Evolutionary conservation across 768 basidiomycete species (phyloP), one percentile per base, ranked within the genome.

Genomic region (Mrakia blollopis): DNA sequence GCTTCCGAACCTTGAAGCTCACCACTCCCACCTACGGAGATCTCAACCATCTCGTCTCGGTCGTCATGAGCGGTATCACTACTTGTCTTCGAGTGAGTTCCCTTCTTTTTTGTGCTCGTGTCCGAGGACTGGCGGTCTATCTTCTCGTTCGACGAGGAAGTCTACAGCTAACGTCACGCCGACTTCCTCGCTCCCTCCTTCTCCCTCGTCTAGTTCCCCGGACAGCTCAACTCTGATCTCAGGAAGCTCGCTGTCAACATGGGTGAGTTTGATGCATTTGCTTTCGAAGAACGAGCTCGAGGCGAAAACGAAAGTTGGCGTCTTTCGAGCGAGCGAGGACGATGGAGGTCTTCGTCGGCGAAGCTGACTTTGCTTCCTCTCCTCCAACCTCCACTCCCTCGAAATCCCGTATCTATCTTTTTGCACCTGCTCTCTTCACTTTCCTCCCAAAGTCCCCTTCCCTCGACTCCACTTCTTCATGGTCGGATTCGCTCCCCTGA

Each of bases 381-480:
- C n/a, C n/a, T n/a, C n/a, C n/a, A n/a, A n/a, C n/a, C n/a, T n/a
- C n/a, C n/a, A n/a, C n/a, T n/a, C n/a, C n/a, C n/a, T n/a, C n/a
- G n/a, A n/a, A n/a, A n/a, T n/a, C n/a, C n/a, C n/a, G n/a, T n/a
- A n/a, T n/a, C n/a, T n/a, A n/a, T n/a, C n/a, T n/a, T n/a, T 4
- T 14, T 25, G n/a, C 7, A n/a, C 57, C 25, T 57, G 3, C 57
- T n/a, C 57, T 6, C 1, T 1, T n/a, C 57, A 30, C 0, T 80
- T n/a, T n/a, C n/a, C n/a, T n/a, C n/a, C n/a, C n/a, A n/a, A n/a
- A 93, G 94, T 96, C 83, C 61, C 60, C 63, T 96, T 96, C 92
- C 94, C 94, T 65, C 94, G 95, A 90, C 92, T 99, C 32, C 96
- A 99, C 86, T 98, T 98, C 89, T 98, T 98, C 89, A 92, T 97